Evolutionary conservation across 352 stramenopile genomes (phyloP).

Genomic region (Thraustochytrium sp.): DNA sequence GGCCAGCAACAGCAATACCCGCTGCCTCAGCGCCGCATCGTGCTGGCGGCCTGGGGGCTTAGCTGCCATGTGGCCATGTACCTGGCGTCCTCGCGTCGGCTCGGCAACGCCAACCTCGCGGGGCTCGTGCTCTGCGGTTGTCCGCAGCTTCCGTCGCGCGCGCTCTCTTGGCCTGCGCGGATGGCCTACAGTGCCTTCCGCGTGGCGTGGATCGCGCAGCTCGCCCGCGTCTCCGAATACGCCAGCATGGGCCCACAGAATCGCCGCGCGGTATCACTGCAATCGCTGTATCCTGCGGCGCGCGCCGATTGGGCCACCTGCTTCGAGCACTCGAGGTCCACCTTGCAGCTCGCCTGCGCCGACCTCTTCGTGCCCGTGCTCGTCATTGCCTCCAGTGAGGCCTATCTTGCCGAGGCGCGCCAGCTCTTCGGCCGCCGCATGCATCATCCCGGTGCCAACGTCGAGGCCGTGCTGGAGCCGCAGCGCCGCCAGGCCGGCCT

Average conservation of each 20-base stretch:
- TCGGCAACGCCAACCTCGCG: slow-evolving; percentile 14
- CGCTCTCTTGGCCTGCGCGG: background rate
- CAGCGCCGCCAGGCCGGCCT: background rate
- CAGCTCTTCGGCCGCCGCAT: background rate
- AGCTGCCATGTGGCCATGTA: slow-evolving; percentile 26
- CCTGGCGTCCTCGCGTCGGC: background rate
- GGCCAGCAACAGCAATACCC: background rate
- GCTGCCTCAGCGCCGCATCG: no score
- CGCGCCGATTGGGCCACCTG: background rate
- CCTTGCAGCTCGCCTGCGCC: background rate
- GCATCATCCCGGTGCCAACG: background rate
- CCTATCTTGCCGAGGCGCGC: background rate
- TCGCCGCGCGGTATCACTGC: background rate
- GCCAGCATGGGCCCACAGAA: background rate
- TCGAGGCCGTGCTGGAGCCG: background rate
- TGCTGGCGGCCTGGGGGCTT: slow-evolving; percentile 20
- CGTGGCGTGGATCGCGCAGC: slow-evolving; percentile 21
- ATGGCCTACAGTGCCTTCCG: background rate
- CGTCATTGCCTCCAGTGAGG: background rate
- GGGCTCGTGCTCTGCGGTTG: slow-evolving; percentile 4
- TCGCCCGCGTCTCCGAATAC: slow-evolving; percentile 25
- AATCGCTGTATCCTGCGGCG: background rate
- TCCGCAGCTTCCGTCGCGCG: background rate
- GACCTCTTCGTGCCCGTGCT: slow-evolving; percentile 12
- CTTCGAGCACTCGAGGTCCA: background rate